Evolutionary conservation across 306 rosid species (phyloP).

Genomic region (Malus domestica): ASM211411v1 NC_041803.1:9694001-9694500

Average conservation of each 20-base stretch:
- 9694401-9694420: background rate
- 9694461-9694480: constrained; percentile 1
- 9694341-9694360: background rate
- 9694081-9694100: no score
- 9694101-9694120: no score
- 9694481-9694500: background rate
- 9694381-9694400: background rate
- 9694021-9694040: no score
- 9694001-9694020: no score
- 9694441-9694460: background rate
- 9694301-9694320: background rate
- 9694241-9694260: background rate
- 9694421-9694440: background rate
- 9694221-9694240: background rate
- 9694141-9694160: no score
- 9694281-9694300: background rate
- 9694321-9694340: background rate
- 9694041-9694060: no score
- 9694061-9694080: no score
- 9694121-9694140: no score
- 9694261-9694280: background rate
- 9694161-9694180: background rate
- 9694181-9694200: background rate
- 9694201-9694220: background rate
- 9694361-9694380: background rate